These are phyloP conservation scores for Kurtzmaniella natalensis DNA, from an alignment of 1,139 yeast species.

Conservation along the genomic window DNA sequence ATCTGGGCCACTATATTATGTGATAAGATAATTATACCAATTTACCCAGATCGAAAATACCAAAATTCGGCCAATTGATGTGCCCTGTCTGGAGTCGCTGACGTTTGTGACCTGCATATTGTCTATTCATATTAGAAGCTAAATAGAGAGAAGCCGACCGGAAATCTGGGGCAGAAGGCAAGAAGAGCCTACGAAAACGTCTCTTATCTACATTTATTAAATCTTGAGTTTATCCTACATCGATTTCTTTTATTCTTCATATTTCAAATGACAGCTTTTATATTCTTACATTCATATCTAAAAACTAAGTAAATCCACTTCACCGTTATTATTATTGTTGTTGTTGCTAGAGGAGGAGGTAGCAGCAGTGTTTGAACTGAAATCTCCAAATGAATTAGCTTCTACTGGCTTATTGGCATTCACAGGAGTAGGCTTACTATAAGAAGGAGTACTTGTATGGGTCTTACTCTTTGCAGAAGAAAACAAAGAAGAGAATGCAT, in stretches of 20 bases:
- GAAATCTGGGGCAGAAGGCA: too few species aligned
- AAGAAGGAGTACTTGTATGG: slow-evolving; percentile 11
- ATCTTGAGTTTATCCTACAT: too few species aligned
- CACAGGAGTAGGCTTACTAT: slow-evolving; percentile 6
- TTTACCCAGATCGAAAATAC: too few species aligned
- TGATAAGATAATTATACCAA: too few species aligned
- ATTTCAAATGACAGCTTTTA: neutral
- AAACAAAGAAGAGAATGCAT: slow-evolving; percentile 82
- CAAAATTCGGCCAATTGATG: too few species aligned
- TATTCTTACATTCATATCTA: slow-evolving; percentile 10
- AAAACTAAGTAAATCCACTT: slow-evolving; percentile 32
- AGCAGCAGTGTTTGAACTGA: slow-evolving; percentile 10
- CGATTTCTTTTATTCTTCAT: neutral
- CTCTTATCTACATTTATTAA: too few species aligned
- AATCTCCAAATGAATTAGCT: slow-evolving; percentile 21
- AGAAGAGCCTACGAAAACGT: too few species aligned
- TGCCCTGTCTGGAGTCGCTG: too few species aligned
- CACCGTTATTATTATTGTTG: slow-evolving; percentile 17
- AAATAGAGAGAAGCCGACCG: too few species aligned
- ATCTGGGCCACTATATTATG: too few species aligned
- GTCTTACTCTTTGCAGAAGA: slow-evolving; percentile 58
- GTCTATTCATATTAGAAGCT: too few species aligned
- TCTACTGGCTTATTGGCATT: slow-evolving; percentile 9
- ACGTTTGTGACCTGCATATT: too few species aligned
- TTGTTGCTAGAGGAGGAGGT: slow-evolving; percentile 11